phyloP scores from a whole-genome alignment of 1,139 yeast species.

The Komagataea norvegica region DNA sequence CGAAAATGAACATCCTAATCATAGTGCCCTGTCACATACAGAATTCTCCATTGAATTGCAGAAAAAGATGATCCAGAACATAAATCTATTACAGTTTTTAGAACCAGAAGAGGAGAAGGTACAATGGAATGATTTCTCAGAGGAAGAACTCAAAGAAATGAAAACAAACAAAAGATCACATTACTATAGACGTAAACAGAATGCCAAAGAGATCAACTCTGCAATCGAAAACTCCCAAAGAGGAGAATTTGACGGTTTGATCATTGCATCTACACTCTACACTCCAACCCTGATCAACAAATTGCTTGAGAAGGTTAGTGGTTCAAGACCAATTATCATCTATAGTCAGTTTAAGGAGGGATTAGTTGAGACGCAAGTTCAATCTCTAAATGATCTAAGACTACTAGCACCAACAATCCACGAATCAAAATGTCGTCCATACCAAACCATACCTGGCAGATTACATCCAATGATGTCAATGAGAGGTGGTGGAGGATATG shows the following conservation, averaged over 20 bases:
- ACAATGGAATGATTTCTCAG: conserved; percentile 44
- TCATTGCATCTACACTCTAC: conserved; percentile 69
- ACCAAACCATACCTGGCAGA: conserved; percentile 91
- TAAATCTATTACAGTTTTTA: conserved; percentile 74
- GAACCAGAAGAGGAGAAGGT: conserved; percentile 65
- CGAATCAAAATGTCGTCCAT: conserved; percentile 80
- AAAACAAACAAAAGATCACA: conserved; percentile 60
- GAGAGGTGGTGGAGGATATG: conserved; percentile 88
- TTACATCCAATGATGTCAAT: conserved; percentile 94
- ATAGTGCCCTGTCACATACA: conserved; percentile 64
- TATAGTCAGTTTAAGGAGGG: conserved; percentile 80
- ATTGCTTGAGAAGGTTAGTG: conserved; percentile 65
- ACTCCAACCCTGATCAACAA: conserved; percentile 60
- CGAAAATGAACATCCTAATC: conserved; percentile 89
- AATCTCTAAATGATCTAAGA: conserved; percentile 57
- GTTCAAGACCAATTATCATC: conserved; percentile 81
- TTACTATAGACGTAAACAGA: conserved; percentile 58
- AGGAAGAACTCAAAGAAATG: conserved; percentile 50
- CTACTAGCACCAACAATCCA: conserved; percentile 78
- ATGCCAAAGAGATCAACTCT: conserved; percentile 50
- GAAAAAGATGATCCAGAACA: conserved; percentile 54
- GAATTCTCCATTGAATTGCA: conserved; percentile 53
- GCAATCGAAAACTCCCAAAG: conserved; percentile 46
- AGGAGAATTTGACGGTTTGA: conserved; percentile 70
- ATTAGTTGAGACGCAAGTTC: conserved; percentile 68